Base-by-base conservation (phyloP, 305 asterid species). In the Plantago rigida region DNA sequence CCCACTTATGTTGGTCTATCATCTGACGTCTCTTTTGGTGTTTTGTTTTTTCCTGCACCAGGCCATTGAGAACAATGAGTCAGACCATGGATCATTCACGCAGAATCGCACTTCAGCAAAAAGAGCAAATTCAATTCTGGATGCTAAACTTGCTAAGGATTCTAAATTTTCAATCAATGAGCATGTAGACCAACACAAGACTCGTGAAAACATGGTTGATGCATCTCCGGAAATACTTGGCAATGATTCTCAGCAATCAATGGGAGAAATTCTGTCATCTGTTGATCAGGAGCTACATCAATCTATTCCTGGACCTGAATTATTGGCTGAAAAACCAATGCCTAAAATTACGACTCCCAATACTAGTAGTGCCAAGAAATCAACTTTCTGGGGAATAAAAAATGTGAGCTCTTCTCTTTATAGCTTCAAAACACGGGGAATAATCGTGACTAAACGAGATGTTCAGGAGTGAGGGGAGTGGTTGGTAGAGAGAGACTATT, bases 321-420 rank as follows among this genome's bases (percentile, higher is more conserved):
- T 76, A 49, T 63, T 69, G 60, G 67, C 72, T 42, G 95, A 86
- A 68, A 92, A 81, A 72, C 60, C 79, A 54, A 54, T 71, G 57
- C 73, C 75, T 59, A 86, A 76, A 76, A 77, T 73, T 52, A 56
- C 87, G 52, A 63, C 71, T 70, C 70, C 94, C 47, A 81, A 73
- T 75, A 69, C 19, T 17, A 17, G 50, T 74, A 84, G 70, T 73
- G 72, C 70, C 75, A 86, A 84, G 80, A 85, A 85, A 75, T 81
- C 98, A 48, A 77, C 83, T 52, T 84, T 91, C 71, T 91, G 98
- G 96, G 93, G 94, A 65, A 76, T 87, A 76, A 86, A 78, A 79
- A 88, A 61, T 71, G 98, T 91, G 74, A 86, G 98, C 75, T 69
- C 59, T 62, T 63, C 19, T 8, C 42, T 63, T 48, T 8, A 5